These are phyloP conservation scores for Meyerozyma carpophila DNA, from an alignment of 1,139 yeast genomes.

Conservation along the genomic window DNA sequence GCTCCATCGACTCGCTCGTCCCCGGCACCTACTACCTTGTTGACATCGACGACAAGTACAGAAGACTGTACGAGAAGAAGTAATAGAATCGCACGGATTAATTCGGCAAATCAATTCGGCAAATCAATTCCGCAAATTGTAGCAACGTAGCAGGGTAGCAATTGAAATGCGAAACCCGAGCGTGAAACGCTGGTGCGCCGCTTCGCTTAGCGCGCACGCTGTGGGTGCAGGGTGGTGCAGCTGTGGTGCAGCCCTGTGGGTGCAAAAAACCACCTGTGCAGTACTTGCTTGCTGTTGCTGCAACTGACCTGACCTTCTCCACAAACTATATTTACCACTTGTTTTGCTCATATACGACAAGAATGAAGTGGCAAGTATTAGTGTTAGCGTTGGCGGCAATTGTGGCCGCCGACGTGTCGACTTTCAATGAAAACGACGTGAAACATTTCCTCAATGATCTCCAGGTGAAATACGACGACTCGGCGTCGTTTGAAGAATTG, in stretches of 20 bases:
- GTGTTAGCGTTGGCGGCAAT: not conserved
- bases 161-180: not conserved
- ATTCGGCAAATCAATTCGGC: too few relatives aligned
- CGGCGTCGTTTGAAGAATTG: constrained; percentile 22
- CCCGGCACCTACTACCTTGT: constrained; percentile 81
- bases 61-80: constrained; percentile 71
- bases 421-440: constrained; percentile 15
- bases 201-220: too few relatives aligned
- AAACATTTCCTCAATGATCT: constrained; percentile 32
- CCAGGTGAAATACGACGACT: constrained; percentile 18
- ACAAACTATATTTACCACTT: not conserved
- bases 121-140: too few relatives aligned
- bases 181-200: too few relatives aligned
- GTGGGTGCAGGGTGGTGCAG: too few relatives aligned
- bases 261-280: not conserved
- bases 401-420: not conserved
- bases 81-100: not conserved
- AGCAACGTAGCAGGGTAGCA: not conserved
- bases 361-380: not conserved
- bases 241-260: too few relatives aligned
- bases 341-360: not conserved
- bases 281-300: constrained; percentile 1
- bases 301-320: not conserved
- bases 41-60: constrained; percentile 81
- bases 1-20: constrained; percentile 65